A percentile compares a stretch with the other conserved stretches of the same genome.
Evolutionary conservation across 768 basidiomycete genomes (phyloP).

Genomic region (Daedaleopsis nitida): DNA sequence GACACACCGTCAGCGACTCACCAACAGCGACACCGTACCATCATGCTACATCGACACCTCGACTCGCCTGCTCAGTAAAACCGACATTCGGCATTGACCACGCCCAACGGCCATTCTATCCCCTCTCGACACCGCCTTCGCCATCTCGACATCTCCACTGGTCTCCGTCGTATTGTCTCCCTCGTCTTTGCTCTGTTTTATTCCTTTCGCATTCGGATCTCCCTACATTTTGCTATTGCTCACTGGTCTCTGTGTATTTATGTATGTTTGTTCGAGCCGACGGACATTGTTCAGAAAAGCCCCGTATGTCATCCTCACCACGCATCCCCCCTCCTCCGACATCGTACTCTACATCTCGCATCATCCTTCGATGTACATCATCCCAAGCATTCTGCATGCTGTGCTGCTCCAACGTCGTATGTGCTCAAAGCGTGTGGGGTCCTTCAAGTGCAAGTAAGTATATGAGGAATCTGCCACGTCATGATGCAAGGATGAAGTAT

Average conservation of each 20-base stretch:
- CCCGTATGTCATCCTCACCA: neutral
- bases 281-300: slow-evolving; percentile 10
- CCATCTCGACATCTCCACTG: slow-evolving; percentile 12
- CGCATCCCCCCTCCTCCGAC: neutral
- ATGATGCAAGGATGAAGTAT: too few species aligned
- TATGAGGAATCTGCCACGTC: too few species aligned
- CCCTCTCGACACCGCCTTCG: slow-evolving; percentile 3
- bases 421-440: too few species aligned
- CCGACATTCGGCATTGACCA: slow-evolving; percentile 14
- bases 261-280: slow-evolving; percentile 1
- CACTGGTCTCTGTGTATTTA: slow-evolving; percentile 18
- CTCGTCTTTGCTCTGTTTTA: slow-evolving; percentile 17
- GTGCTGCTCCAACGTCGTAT: neutral
- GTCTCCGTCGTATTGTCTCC: slow-evolving; percentile 13
- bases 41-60: slow-evolving; percentile 3
- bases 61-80: slow-evolving; percentile 7
- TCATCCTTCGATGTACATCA: neutral
- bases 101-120: neutral
- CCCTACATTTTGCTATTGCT: slow-evolving; percentile 6
- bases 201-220: slow-evolving; percentile 11
- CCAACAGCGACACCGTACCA: neutral
- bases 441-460: too few species aligned
- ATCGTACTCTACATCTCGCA: neutral
- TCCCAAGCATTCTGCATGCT: neutral
- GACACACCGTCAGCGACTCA: too few species aligned